Conservation (phyloP, 2,329 filamentous ascomycete genomes). For the Thelonectria blattea region DNA sequence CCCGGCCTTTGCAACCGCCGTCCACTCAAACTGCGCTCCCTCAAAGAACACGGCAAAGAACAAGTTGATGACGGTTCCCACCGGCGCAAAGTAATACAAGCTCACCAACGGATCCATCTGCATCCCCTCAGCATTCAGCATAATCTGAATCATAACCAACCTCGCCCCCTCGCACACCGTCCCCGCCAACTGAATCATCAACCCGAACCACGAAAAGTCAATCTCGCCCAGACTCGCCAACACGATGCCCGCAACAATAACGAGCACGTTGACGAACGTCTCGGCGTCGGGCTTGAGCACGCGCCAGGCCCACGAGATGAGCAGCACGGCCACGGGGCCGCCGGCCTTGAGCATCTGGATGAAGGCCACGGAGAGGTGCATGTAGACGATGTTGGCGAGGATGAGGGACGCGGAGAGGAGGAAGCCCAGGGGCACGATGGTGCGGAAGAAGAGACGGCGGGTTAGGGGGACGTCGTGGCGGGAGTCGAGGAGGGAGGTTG, state of each 20-base stretch:
- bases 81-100: conserved; percentile 24
- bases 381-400: conserved; percentile 12
- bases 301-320: conserved; percentile 3
- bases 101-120: conserved; percentile 28
- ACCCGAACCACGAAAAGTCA: conserved; percentile 6
- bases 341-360: conserved; percentile 15
- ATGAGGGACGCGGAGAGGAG: conserved; percentile 6
- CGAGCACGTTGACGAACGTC: conserved; percentile 6
- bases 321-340: conserved; percentile 7
- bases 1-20: conserved; percentile 2
- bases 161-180: conserved; percentile 23
- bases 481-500: conserved; percentile 23
- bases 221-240: conserved; percentile 11
- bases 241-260: conserved; percentile 4
- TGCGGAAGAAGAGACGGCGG: conserved; percentile 1
- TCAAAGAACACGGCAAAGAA: conserved; percentile 11
- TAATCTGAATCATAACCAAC: conserved; percentile 26
- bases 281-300: conserved; percentile 1
- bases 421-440: conserved; percentile 9
- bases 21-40: not conserved
- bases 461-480: conserved; percentile 21
- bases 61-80: conserved; percentile 14
- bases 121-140: conserved; percentile 24
- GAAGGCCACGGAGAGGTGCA: conserved; percentile 9
- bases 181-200: conserved; percentile 16